These are phyloP conservation scores for Arthroderma uncinatum DNA, from an alignment of 2,329 filamentous ascomycete species.

Conservation along the genomic window DNA sequence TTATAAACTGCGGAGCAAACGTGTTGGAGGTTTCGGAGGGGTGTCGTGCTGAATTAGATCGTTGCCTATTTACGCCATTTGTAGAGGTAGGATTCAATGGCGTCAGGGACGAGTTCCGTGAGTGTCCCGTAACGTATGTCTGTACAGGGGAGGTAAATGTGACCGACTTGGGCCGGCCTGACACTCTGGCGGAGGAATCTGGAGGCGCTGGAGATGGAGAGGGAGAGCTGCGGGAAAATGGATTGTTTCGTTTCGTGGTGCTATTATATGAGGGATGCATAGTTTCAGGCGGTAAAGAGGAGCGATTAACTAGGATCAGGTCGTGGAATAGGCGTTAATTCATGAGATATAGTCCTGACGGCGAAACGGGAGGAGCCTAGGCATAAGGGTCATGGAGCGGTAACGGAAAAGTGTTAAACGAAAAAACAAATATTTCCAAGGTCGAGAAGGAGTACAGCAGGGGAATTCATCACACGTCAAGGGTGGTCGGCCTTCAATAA, in stretches of 20 bases:
- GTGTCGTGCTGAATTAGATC: slow-evolving; percentile 55
- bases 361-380: neutral
- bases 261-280: slow-evolving; percentile 50
- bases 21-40: slow-evolving; percentile 54
- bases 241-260: slow-evolving; percentile 66
- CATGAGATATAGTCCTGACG: neutral
- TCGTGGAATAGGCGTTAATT: neutral
- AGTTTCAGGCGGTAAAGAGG: slow-evolving; percentile 6
- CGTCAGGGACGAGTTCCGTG: slow-evolving; percentile 58
- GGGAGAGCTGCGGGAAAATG: slow-evolving; percentile 57
- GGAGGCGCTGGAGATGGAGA: slow-evolving; percentile 54
- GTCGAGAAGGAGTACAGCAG: neutral
- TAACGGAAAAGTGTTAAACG: neutral
- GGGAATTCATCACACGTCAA: neutral
- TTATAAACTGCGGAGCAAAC: slow-evolving; percentile 94
- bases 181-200: slow-evolving; percentile 19
- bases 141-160: slow-evolving; percentile 52
- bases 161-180: slow-evolving; percentile 61
- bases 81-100: slow-evolving; percentile 41
- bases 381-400: neutral
- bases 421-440: neutral
- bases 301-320: neutral
- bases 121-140: slow-evolving; percentile 43
- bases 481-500: neutral
- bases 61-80: slow-evolving; percentile 31